These are phyloP conservation scores for Cucurbitaria berberidis DNA, from an alignment of 2,329 filamentous ascomycete genomes.

Conservation along the genomic window DNA sequence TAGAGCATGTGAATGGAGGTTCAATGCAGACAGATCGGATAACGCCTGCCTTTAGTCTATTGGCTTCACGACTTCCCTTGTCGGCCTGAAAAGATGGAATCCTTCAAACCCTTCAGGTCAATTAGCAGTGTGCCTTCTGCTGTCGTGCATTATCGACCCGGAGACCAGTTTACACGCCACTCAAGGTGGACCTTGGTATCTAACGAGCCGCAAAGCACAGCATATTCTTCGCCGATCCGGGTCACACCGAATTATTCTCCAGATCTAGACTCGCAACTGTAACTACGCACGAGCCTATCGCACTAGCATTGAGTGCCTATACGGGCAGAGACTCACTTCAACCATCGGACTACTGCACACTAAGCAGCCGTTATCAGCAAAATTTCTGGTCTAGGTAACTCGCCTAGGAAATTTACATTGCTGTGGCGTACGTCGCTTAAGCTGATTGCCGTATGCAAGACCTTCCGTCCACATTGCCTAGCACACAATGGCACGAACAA, in stretches of 20 bases:
- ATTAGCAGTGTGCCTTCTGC: background rate
- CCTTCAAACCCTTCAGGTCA: background rate
- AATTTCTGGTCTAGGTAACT: background rate
- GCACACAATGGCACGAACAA: background rate
- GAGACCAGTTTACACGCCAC: background rate
- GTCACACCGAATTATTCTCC: background rate
- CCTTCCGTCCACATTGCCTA: background rate
- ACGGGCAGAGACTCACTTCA: constrained; percentile 1
- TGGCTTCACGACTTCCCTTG: background rate
- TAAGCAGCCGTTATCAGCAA: background rate
- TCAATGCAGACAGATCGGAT: background rate
- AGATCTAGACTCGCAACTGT: background rate
- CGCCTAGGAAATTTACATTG: background rate
- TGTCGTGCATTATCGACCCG: constrained; percentile 1
- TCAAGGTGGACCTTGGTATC: no score
- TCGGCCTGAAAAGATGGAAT: background rate
- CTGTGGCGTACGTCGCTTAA: background rate
- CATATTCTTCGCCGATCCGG: background rate
- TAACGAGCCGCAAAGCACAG: background rate
- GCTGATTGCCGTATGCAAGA: background rate
- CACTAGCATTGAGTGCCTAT: constrained; percentile 9
- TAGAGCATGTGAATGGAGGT: background rate
- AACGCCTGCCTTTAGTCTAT: background rate
- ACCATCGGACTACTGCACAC: constrained; percentile 1
- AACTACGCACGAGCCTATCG: background rate